Percentiles rank a stretch among this genome's conserved stretches.
Evolutionary conservation across 495 filamentous ascomycete species (phyloP).

Genomic region (Daldinia concentrica): DNA sequence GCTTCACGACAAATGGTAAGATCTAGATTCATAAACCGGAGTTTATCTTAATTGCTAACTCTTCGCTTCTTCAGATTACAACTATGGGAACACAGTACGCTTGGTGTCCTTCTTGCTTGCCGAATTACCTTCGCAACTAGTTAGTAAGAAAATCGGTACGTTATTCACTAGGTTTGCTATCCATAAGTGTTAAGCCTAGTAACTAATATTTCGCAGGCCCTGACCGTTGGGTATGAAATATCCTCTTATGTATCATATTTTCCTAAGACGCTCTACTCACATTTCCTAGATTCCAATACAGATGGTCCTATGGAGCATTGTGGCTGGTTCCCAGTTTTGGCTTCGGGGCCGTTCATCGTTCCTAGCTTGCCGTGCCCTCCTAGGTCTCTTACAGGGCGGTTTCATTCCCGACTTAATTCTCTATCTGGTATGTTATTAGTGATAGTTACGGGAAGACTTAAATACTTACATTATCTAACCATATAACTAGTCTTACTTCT

Average conservation of each 20-base stretch:
- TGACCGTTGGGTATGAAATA: slow-evolving; percentile 3
- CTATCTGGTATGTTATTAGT: background rate
- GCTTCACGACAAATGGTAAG: slow-evolving; percentile 8
- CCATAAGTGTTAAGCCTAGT: background rate
- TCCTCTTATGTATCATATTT: background rate
- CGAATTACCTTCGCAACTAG: slow-evolving; percentile 1
- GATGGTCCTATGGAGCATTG: slow-evolving; percentile 6
- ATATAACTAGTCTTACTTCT: slow-evolving; percentile 13
- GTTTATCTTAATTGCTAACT: background rate
- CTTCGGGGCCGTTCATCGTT: slow-evolving; percentile 5
- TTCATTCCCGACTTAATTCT: slow-evolving; percentile 8
- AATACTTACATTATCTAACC: background rate
- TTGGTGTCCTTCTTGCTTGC: slow-evolving; percentile 5
- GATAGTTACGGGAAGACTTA: no score
- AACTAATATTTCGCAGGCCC: background rate
- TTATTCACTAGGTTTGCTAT: background rate
- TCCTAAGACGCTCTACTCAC: background rate
- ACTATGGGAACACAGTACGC: background rate
- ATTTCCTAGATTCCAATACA: background rate
- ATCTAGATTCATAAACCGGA: background rate
- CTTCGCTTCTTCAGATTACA: background rate
- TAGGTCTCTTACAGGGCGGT: slow-evolving; percentile 2
- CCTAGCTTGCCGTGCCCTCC: background rate
- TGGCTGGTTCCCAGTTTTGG: slow-evolving; percentile 15
- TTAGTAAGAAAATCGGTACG: slow-evolving; percentile 9